Percentiles rank a stretch among this genome's conserved stretches.
phyloP scores from a whole-genome alignment of 2,329 filamentous ascomycete species.

The Verticillium nubilum region DNA sequence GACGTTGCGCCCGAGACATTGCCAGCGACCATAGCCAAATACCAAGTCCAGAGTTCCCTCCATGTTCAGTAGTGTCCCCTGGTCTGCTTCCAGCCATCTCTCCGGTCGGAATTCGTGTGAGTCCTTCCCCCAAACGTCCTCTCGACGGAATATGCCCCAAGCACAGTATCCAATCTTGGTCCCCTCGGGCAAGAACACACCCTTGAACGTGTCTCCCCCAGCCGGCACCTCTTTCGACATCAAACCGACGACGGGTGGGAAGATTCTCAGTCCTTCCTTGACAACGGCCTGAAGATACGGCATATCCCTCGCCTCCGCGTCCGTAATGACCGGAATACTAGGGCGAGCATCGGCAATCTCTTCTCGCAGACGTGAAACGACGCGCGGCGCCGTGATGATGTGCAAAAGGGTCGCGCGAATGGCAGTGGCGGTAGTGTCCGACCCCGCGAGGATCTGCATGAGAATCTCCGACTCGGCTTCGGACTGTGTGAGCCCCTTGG shows the following conservation, averaged over 20 bases:
- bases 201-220: constrained; percentile 29
- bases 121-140: constrained; percentile 8
- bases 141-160: constrained; percentile 23
- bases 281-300: constrained; percentile 45
- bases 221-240: constrained; percentile 31
- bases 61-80: constrained; percentile 25
- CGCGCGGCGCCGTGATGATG: constrained; percentile 41
- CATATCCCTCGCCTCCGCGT: constrained; percentile 28
- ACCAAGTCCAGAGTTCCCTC: constrained; percentile 30
- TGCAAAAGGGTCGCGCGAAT: constrained; percentile 50
- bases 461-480: constrained; percentile 39
- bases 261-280: constrained; percentile 38
- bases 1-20: constrained; percentile 31
- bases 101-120: constrained; percentile 9
- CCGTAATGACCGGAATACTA: constrained; percentile 17
- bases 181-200: constrained; percentile 24
- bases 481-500: constrained; percentile 28
- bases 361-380: constrained; percentile 37
- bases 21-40: constrained; percentile 32
- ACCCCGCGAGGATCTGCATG: constrained; percentile 45
- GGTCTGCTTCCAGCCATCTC: constrained; percentile 13
- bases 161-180: constrained; percentile 26
- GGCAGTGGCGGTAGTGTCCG: constrained; percentile 52
- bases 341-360: constrained; percentile 32
- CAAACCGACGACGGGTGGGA: constrained; percentile 28